These are phyloP conservation scores for Achaetomium macrosporum DNA, from an alignment of 2,329 filamentous ascomycete species.

Conservation along the genomic window DNA sequence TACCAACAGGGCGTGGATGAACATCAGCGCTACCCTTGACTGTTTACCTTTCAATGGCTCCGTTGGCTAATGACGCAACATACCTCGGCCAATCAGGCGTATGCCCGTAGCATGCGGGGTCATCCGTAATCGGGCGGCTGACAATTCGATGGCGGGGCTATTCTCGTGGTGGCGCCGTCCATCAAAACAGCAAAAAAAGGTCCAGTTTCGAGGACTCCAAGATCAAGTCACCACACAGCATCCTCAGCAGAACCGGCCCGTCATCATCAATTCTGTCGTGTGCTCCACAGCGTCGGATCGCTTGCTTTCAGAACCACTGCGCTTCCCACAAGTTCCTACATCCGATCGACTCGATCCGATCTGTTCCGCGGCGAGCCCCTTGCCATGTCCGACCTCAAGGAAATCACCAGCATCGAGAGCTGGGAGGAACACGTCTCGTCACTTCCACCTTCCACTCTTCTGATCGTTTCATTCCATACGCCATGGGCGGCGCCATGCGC, in stretches of 20 bases:
- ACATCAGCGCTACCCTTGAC: too few relatives aligned
- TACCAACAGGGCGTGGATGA: too few relatives aligned
- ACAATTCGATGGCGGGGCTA: constrained; percentile 17
- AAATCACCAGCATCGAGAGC: constrained; percentile 66
- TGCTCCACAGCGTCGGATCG: too few relatives aligned
- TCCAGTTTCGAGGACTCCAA: too few relatives aligned
- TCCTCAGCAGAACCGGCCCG: neutral
- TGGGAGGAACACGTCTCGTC: constrained; percentile 65
- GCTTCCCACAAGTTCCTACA: neutral
- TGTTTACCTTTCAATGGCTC: too few relatives aligned
- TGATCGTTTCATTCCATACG: constrained; percentile 90
- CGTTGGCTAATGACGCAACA: constrained; percentile 23
- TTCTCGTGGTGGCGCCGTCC: neutral
- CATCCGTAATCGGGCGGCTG: constrained; percentile 16
- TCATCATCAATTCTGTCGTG: neutral
- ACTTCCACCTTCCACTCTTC: constrained; percentile 63
- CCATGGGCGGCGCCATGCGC: constrained; percentile 95
- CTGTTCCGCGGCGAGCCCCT: neutral
- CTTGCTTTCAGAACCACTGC: too few relatives aligned
- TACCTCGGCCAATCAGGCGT: constrained; percentile 21
- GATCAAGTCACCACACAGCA: too few relatives aligned
- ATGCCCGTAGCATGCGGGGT: constrained; percentile 1
- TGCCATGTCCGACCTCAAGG: constrained; percentile 68
- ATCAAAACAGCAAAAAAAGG: neutral
- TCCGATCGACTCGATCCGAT: neutral